These are phyloP conservation scores for Aspergillus pseudoterreus DNA, from an alignment of 2,329 filamentous ascomycete species.

Conservation along the genomic window DNA sequence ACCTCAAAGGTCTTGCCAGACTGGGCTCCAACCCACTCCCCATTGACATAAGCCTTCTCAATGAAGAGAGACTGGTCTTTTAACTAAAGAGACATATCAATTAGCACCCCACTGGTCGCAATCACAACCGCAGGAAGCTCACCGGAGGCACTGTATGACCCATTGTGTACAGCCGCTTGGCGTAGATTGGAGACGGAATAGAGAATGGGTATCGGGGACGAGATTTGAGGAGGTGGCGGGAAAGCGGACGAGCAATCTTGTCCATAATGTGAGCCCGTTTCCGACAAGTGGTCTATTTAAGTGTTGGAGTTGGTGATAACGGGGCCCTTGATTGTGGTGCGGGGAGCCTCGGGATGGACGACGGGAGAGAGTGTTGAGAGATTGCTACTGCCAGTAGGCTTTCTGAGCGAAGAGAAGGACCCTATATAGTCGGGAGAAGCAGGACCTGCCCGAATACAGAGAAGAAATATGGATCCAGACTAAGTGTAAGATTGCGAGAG, in stretches of 20 bases:
- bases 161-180: constrained; percentile 41
- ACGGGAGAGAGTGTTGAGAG: constrained; percentile 8
- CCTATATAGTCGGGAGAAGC: neutral
- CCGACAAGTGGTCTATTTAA: neutral
- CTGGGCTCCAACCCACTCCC: constrained; percentile 81
- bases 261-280: constrained; percentile 25
- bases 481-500: no score
- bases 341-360: constrained; percentile 1
- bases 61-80: constrained; percentile 81
- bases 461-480: no score
- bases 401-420: neutral
- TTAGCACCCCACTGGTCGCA: constrained; percentile 3
- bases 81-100: constrained; percentile 43
- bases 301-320: neutral
- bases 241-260: constrained; percentile 31
- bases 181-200: constrained; percentile 28
- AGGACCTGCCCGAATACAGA: neutral
- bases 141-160: constrained; percentile 40
- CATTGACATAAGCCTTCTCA: constrained; percentile 81
- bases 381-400: constrained; percentile 2
- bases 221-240: constrained; percentile 34
- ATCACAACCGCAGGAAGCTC: constrained; percentile 7
- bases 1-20: constrained; percentile 93
- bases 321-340: constrained; percentile 2
- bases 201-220: constrained; percentile 33